Evolutionary conservation across 768 basidiomycete species (phyloP), one percentile per base, ranked within the genome.

Genomic region (Tephrocybe rancida): DNA sequence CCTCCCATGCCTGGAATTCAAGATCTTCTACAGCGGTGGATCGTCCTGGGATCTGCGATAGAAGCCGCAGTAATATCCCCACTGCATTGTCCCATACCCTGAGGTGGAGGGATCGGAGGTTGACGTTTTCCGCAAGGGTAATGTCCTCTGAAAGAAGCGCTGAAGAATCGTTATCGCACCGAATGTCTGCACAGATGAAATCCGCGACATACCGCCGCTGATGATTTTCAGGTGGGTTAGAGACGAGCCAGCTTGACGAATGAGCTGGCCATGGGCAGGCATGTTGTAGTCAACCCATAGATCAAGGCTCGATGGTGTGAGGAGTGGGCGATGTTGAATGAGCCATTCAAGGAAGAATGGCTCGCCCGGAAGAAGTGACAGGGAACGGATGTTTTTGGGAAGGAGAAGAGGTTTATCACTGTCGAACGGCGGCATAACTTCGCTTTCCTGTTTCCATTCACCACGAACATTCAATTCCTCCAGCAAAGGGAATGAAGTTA

Each of bases 401-500:
- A 42, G 44, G 10, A 44, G 16, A 2, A 43, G 22, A 5, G 4
- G 11, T 2, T 25, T 18, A 14, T 44, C 25, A 18, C 7, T 14
- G 16, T 24, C 13, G 1, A 14, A 13, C 14, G 48, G 14, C 18
- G 37, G 39, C 19, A 42, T 29, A 5, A 13, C 8, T 16, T 42
- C n/a, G 34, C 32, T 27, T 9, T 34, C 24, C 7, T 26, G 4
- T 10, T 10, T 6, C 26, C 45, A 48, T 4, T 13, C 10, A 8
- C n/a, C 47, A 18, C 14, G 21, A 3, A 54, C 21, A 8, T 19
- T 49, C 29, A 54, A 34, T 9, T 35, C 19, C 26, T 48, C 41
- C 34, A 54, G 35, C 6, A 37, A 21, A 3, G 53, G 53, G 35
- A 54, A 44, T 2, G 53, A 54, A 2, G 41, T 44, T 18, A 48